Conservation (phyloP, 2,329 filamentous ascomycete species). For the Clonostachys rhizophaga region DNA sequence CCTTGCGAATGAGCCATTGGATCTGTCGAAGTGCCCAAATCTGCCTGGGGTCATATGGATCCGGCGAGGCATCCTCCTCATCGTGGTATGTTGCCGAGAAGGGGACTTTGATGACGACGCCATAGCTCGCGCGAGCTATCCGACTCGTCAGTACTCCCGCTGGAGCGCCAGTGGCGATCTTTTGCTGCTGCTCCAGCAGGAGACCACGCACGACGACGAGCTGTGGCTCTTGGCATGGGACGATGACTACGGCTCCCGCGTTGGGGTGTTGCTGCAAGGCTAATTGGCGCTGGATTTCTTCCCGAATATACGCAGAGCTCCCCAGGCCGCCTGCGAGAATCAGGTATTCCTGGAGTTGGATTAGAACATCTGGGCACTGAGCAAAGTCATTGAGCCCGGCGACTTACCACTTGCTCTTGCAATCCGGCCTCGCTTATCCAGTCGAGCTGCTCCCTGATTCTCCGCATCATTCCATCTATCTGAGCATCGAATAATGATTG, state of each 20-base stretch:
- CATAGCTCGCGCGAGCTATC: constrained; percentile 35
- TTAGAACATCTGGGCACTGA: background rate
- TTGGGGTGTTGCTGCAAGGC: constrained; percentile 23
- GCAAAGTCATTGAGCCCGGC: background rate
- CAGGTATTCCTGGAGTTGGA: constrained; percentile 24
- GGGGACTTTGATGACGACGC: constrained; percentile 26
- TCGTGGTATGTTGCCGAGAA: constrained; percentile 28
- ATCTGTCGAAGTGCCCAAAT: constrained; percentile 34
- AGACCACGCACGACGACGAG: constrained; percentile 50
- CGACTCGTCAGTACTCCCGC: constrained; percentile 33
- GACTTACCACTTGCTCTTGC: constrained; percentile 25
- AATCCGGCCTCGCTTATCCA: constrained; percentile 24
- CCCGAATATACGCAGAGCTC: constrained; percentile 39
- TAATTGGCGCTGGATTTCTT: constrained; percentile 30
- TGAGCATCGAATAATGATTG: constrained; percentile 36
- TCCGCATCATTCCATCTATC: constrained; percentile 27
- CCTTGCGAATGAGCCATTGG: constrained; percentile 34
- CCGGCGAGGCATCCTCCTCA: constrained; percentile 24
- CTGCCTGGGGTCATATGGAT: constrained; percentile 22
- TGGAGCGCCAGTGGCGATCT: constrained; percentile 28
- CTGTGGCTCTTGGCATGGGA: constrained; percentile 44
- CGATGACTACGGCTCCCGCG: constrained; percentile 25
- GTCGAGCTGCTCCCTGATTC: constrained; percentile 31
- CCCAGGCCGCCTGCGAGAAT: constrained; percentile 40
- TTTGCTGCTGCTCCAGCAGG: constrained; percentile 44